A percentile compares a stretch with the other conserved stretches of the same genome.
Conservation (phyloP, 148 eudicot genomes). For the Rhododendron henanense region DNA sequence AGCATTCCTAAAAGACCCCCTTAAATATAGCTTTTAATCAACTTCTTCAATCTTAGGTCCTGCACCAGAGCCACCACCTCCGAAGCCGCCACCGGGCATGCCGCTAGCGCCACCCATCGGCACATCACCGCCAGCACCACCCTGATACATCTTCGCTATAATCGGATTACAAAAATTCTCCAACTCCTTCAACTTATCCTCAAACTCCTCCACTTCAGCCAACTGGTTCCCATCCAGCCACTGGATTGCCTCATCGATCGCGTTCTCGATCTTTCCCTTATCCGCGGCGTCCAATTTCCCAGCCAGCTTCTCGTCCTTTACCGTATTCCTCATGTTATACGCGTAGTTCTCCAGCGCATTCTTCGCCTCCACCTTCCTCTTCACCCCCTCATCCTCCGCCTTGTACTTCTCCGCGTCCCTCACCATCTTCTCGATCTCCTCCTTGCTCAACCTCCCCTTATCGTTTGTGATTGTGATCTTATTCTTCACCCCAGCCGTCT, state of each 20-base stretch:
- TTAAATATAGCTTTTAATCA: not conserved
- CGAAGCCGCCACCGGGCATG: conserved; percentile 1
- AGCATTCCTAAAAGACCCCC: not conserved
- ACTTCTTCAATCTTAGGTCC: conserved; percentile 17
- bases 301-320: conserved; percentile 7
- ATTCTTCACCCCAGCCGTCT: conserved; percentile 9
- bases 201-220: conserved; percentile 15
- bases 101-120: conserved; percentile 1
- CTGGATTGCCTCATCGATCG: not conserved
- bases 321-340: conserved; percentile 6
- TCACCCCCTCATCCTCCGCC: not conserved
- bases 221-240: conserved; percentile 10
- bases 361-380: conserved; percentile 12
- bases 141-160: conserved; percentile 11
- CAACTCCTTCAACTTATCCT: conserved; percentile 13
- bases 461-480: conserved; percentile 13
- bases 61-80: not conserved
- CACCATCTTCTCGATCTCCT: conserved; percentile 13
- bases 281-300: conserved; percentile 8
- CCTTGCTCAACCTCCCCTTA: conserved; percentile 12
- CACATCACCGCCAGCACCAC: conserved; percentile 3
- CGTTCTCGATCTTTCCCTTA: conserved; percentile 10
- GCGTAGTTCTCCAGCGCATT: conserved; percentile 9
- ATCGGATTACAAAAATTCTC: conserved; percentile 3
- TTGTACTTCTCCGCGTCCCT: conserved; percentile 15